Evolutionary conservation across 495 filamentous ascomycete species (phyloP).

Genomic region (Halenospora varia): DNA sequence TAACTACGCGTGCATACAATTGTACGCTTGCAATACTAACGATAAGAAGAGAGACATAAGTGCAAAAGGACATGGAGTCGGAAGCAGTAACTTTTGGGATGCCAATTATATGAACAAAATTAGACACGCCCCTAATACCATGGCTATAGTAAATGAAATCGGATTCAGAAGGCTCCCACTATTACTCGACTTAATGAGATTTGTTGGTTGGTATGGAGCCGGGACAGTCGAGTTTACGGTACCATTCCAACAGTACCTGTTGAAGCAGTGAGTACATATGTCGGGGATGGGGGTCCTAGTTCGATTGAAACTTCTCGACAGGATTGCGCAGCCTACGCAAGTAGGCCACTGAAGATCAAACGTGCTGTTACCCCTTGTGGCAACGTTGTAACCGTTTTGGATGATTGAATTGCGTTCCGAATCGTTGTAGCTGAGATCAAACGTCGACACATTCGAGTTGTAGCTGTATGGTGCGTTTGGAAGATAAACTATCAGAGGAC

Average conservation of each 20-base stretch:
- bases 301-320: constrained; percentile 66
- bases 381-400: constrained; percentile 73
- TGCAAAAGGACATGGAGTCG: too few relatives aligned
- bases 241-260: constrained; percentile 82
- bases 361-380: constrained; percentile 74
- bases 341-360: constrained; percentile 63
- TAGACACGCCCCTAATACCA: too few relatives aligned
- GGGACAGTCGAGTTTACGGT: constrained; percentile 43
- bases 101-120: too few relatives aligned
- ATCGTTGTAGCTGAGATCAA: constrained; percentile 52
- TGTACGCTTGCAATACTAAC: too few relatives aligned
- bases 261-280: constrained; percentile 69
- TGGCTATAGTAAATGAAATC: too few relatives aligned
- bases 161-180: too few relatives aligned
- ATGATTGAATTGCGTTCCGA: constrained; percentile 68
- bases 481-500: constrained; percentile 77
- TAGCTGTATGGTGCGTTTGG: constrained; percentile 75
- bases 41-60: too few relatives aligned
- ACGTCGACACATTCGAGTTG: constrained; percentile 70
- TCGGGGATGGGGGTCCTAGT: constrained; percentile 57
- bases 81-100: too few relatives aligned
- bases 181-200: too few relatives aligned
- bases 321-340: constrained; percentile 80
- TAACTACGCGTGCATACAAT: too few relatives aligned
- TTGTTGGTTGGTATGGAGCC: not conserved